Conservation (phyloP, 768 basidiomycete species). For the Boletus bicolor region DNA sequence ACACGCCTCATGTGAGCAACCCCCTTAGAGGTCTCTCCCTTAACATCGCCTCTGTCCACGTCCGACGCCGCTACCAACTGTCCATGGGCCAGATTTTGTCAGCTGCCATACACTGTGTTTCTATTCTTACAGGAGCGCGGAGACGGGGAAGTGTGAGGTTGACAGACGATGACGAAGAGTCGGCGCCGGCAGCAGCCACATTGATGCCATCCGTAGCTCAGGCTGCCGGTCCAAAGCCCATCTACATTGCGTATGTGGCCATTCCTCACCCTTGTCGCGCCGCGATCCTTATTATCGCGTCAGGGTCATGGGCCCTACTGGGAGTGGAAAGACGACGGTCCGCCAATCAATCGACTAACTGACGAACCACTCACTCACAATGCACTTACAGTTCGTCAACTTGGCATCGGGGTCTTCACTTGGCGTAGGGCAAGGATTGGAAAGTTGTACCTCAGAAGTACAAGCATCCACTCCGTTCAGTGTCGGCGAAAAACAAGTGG, state of each 20-base stretch:
- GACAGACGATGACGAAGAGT: conserved; percentile 18
- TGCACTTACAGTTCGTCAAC: conserved; percentile 33
- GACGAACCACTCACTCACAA: neutral
- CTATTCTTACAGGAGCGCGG: neutral
- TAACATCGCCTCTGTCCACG: conserved; percentile 1
- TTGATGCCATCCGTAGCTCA: neutral
- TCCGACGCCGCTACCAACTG: conserved; percentile 7
- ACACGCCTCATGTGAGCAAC: conserved; percentile 6
- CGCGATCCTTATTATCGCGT: conserved; percentile 2
- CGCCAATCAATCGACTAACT: neutral
- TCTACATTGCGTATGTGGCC: conserved; percentile 28
- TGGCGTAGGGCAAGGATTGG: conserved; percentile 30
- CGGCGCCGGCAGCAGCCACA: neutral
- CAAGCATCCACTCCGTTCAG: conserved; percentile 27
- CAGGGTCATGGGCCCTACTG: conserved; percentile 30
- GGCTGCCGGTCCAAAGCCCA: conserved; percentile 9
- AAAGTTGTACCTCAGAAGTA: conserved; percentile 34
- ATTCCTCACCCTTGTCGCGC: neutral
- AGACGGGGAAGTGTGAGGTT: conserved; percentile 12
- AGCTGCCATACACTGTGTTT: neutral
- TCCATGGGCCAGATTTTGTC: conserved; percentile 25
- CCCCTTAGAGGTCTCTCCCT: neutral
- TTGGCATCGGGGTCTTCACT: conserved; percentile 27
- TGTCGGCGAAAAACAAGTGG: conserved; percentile 34
- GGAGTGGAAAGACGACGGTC: conserved; percentile 33